phyloP scores from a whole-genome alignment of 164 flowering plant species.

The Stephania yunnanensis region DNA sequence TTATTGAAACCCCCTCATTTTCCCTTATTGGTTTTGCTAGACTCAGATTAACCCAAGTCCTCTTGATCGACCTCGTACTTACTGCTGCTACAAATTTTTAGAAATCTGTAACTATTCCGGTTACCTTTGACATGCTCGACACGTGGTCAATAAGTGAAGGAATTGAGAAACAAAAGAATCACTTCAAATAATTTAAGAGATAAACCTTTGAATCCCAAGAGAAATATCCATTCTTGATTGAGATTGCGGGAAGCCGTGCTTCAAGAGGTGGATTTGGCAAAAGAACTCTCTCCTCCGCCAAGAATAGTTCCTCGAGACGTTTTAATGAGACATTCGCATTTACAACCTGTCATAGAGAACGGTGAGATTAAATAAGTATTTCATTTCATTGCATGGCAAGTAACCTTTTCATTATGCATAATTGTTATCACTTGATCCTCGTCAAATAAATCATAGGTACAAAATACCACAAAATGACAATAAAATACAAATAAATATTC shows the following conservation, averaged over 20 bases:
- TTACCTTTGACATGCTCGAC: no score
- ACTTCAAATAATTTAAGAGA: conserved; percentile 8
- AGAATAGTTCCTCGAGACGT: conserved; percentile 85
- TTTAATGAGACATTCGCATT: conserved; percentile 92
- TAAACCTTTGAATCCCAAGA: conserved; percentile 93
- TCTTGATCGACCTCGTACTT: no score
- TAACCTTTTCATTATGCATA: background rate
- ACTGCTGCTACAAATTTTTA: no score
- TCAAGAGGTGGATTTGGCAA: conserved; percentile 85
- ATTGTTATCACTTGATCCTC: background rate
- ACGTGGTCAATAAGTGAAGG: no score
- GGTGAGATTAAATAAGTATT: background rate
- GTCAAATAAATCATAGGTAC: no score
- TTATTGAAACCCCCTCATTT: no score
- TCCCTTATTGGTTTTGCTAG: no score
- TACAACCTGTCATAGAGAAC: conserved; percentile 49
- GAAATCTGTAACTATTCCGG: no score
- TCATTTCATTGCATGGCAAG: background rate
- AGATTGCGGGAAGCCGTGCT: conserved; percentile 69
- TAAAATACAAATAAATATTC: no score
- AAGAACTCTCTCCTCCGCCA: conserved; percentile 82
- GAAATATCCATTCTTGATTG: conserved; percentile 77
- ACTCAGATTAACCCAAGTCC: no score
- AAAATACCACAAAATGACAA: no score
- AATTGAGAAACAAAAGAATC: background rate